A percentile compares a stretch with the other conserved stretches of the same genome.
Evolutionary conservation across 176 grass and related monocot genomes (phyloP).

Genomic region (Areca catechu): DNA sequence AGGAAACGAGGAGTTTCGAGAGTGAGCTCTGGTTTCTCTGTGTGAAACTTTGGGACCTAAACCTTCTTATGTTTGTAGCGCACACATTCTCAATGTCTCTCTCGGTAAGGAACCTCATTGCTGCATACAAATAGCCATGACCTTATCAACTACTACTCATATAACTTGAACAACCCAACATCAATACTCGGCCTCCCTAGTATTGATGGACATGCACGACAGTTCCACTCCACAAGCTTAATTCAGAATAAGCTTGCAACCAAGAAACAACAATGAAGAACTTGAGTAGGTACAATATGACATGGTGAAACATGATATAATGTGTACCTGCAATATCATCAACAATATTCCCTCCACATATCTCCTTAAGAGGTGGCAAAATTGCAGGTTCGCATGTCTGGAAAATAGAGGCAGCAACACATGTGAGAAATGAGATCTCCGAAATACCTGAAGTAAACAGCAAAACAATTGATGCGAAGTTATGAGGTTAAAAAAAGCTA

Average conservation of each 20-base stretch:
- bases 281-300: too few species aligned
- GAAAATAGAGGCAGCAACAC: background rate
- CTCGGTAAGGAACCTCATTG: constrained; percentile 21
- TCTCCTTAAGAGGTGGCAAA: constrained; percentile 70
- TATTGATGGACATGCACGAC: too few species aligned
- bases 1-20: constrained; percentile 44
- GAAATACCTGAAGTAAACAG: background rate
- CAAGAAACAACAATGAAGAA: too few species aligned
- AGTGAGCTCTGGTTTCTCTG: constrained; percentile 62
- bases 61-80: constrained; percentile 51
- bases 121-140: constrained; percentile 31
- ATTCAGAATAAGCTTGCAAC: too few species aligned
- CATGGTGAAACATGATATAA: background rate
- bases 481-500: background rate
- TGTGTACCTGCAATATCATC: constrained; percentile 47
- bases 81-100: constrained; percentile 51
- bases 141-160: constrained; percentile 13
- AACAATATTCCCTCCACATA: constrained; percentile 60
- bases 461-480: background rate
- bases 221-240: too few species aligned
- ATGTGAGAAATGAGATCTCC: constrained; percentile 9
- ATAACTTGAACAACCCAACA: too few species aligned
- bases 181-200: too few species aligned
- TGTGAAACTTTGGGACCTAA: constrained; percentile 27
- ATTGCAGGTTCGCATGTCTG: constrained; percentile 74